Percentiles rank a stretch among this genome's conserved stretches.
These are phyloP conservation scores for Neurospora sublineolata DNA, from an alignment of 495 filamentous ascomycete genomes.

Conservation along the genomic window DNA sequence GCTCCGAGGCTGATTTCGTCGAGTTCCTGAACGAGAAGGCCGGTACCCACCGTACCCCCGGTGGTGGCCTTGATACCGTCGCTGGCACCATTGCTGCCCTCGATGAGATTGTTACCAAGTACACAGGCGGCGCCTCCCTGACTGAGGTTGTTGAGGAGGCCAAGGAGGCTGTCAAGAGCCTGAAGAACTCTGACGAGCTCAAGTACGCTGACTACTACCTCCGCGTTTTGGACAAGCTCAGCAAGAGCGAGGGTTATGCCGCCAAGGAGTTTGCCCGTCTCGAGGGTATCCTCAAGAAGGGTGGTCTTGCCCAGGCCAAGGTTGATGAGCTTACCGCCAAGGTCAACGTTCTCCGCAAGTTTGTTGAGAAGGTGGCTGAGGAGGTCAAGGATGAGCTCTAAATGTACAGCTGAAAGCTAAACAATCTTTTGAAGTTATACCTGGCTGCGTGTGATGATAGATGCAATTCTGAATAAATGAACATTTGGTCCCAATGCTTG, in stretches of 20 bases:
- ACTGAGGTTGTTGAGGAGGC: constrained; percentile 51
- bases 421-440: neutral
- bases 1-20: constrained; percentile 65
- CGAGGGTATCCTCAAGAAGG: constrained; percentile 70
- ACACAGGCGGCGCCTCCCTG: constrained; percentile 45
- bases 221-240: constrained; percentile 76
- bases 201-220: constrained; percentile 92
- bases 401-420: constrained; percentile 12
- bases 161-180: constrained; percentile 52
- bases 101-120: constrained; percentile 60
- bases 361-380: constrained; percentile 37
- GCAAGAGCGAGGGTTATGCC: constrained; percentile 62
- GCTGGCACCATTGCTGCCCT: constrained; percentile 75
- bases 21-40: constrained; percentile 80
- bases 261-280: constrained; percentile 78
- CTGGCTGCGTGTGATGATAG: neutral
- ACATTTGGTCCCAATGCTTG: neutral
- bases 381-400: constrained; percentile 61
- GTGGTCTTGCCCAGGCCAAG: constrained; percentile 75
- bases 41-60: constrained; percentile 73
- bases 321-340: constrained; percentile 77
- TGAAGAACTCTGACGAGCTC: constrained; percentile 47
- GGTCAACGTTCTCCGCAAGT: constrained; percentile 79
- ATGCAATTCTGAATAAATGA: neutral
- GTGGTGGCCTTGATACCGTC: constrained; percentile 65